These are phyloP conservation scores for Thalassiosira sp. DNA, from an alignment of 352 stramenopile species.

Conservation along the genomic window DNA sequence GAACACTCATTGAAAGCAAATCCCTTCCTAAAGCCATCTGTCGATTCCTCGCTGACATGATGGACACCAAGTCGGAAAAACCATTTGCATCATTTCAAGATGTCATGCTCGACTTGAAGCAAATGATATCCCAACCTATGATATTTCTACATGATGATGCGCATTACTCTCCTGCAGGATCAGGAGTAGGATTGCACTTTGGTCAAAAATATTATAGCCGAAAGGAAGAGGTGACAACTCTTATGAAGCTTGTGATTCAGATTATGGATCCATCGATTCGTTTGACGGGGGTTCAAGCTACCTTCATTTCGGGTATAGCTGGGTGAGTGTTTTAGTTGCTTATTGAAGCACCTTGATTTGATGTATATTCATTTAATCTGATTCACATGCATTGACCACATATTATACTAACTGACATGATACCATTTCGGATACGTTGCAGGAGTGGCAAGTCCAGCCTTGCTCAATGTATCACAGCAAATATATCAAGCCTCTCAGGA, in stretches of 20 bases:
- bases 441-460: conserved; percentile 6
- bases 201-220: conserved; percentile 21
- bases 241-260: conserved; percentile 12
- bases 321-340: no score
- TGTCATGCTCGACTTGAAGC: conserved; percentile 25
- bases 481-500: not conserved
- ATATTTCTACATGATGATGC: conserved; percentile 29
- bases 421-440: no score
- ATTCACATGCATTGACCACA: not conserved
- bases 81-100: conserved; percentile 26
- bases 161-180: not conserved
- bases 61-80: not conserved
- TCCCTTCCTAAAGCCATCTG: conserved; percentile 15
- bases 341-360: no score
- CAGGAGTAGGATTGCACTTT: conserved; percentile 17
- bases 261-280: not conserved
- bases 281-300: not conserved
- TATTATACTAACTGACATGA: no score
- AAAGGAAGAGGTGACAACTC: conserved; percentile 11
- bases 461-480: not conserved
- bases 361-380: not conserved
- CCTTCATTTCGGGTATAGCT: conserved; percentile 13
- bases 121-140: conserved; percentile 26
- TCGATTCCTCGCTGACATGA: conserved; percentile 22
- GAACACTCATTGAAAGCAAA: conserved; percentile 1